phyloP scores from a whole-genome alignment of 306 rosid genomes.

The Crotalaria pallida region DNA sequence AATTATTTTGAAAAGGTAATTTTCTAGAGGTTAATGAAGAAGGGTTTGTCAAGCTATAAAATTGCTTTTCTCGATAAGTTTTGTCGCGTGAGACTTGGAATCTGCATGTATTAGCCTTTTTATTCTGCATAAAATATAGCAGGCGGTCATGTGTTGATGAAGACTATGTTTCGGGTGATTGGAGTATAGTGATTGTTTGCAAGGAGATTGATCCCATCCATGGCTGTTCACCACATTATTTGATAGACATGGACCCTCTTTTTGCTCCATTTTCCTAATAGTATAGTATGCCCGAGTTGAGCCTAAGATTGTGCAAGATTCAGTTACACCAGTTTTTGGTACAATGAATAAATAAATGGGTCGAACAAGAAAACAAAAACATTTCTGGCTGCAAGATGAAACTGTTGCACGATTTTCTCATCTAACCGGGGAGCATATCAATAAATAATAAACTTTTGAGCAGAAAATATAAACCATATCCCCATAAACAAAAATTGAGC shows the following conservation, averaged over 20 bases:
- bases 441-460: neutral
- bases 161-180: constrained; percentile 39
- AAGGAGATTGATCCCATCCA: constrained; percentile 17
- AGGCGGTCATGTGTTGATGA: constrained; percentile 30
- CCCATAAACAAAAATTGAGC: neutral
- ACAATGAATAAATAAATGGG: neutral
- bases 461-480: neutral
- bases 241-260: constrained; percentile 8
- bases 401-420: neutral
- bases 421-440: neutral
- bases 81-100: constrained; percentile 37
- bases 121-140: constrained; percentile 28
- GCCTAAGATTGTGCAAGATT: neutral
- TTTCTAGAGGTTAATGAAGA: constrained; percentile 11
- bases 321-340: neutral
- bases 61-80: constrained; percentile 28
- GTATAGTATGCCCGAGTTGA: neutral
- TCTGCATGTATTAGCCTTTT: constrained; percentile 31
- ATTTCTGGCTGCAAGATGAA: neutral
- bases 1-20: constrained; percentile 12
- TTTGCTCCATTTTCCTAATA: constrained; percentile 13
- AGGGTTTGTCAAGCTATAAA: constrained; percentile 37
- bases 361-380: neutral
- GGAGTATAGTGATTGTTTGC: constrained; percentile 28
- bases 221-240: constrained; percentile 4